These are phyloP conservation scores for Gossypium raimondii DNA, from an alignment of 345 rosid genomes.

Conservation along the genomic window DNA sequence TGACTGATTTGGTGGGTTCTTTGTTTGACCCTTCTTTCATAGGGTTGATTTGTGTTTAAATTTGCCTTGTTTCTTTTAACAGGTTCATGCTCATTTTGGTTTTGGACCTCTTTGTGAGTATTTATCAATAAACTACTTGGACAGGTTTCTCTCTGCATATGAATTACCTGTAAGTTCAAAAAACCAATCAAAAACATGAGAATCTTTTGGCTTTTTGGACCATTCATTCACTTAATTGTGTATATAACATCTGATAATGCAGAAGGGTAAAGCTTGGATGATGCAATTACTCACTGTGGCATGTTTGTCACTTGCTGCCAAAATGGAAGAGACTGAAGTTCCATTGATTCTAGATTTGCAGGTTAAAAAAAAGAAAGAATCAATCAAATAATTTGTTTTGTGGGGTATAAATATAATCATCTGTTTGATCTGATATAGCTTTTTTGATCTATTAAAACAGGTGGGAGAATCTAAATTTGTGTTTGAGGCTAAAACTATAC, in stretches of 20 bases:
- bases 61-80: slow-evolving; percentile 24
- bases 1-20: not conserved
- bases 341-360: slow-evolving; percentile 62
- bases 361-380: slow-evolving; percentile 27
- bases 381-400: not conserved
- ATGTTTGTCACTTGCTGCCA: slow-evolving; percentile 69
- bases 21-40: not conserved
- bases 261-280: slow-evolving; percentile 72
- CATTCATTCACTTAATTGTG: not conserved
- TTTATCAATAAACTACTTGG: slow-evolving; percentile 61
- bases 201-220: not conserved
- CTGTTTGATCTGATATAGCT: not conserved
- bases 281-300: slow-evolving; percentile 65
- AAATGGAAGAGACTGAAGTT: slow-evolving; percentile 69
- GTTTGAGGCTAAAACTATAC: slow-evolving; percentile 61
- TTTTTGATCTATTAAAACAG: slow-evolving; percentile 23
- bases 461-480: slow-evolving; percentile 51
- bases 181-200: not conserved
- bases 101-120: slow-evolving; percentile 64
- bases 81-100: slow-evolving; percentile 59
- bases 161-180: slow-evolving; percentile 55
- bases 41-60: not conserved
- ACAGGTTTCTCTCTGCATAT: slow-evolving; percentile 65
- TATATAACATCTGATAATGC: slow-evolving; percentile 10
- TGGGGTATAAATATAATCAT: not conserved